Conservation (phyloP, 1,139 yeast genomes). For the Saccharomyces pastorianus region DNA sequence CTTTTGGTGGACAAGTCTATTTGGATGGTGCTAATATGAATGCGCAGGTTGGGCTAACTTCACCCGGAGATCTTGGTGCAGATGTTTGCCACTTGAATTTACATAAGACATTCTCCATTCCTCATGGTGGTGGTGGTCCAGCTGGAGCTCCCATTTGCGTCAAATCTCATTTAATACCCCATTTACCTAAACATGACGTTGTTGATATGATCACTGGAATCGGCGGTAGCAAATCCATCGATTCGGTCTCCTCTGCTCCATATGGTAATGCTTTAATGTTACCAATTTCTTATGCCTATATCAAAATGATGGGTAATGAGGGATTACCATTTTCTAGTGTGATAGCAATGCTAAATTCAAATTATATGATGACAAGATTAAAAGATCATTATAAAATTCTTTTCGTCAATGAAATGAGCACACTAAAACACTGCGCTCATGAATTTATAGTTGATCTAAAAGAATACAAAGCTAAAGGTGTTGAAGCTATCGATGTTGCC, state of each 20-base stretch:
- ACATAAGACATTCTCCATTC: slow-evolving; percentile 95
- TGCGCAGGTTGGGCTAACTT: slow-evolving; percentile 94
- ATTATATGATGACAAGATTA: slow-evolving; percentile 81
- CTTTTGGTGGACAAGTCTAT: slow-evolving; percentile 88
- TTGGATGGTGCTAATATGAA: slow-evolving; percentile 99
- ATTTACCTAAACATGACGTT: slow-evolving; percentile 71
- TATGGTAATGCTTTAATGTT: slow-evolving; percentile 91
- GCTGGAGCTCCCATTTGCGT: slow-evolving; percentile 99
- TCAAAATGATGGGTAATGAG: slow-evolving; percentile 82
- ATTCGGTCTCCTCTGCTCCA: slow-evolving; percentile 86
- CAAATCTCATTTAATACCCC: slow-evolving; percentile 69
- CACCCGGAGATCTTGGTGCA: slow-evolving; percentile 98
- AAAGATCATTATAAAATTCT: slow-evolving; percentile 65
- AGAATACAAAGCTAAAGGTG: slow-evolving; percentile 69
- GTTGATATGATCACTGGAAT: slow-evolving; percentile 47
- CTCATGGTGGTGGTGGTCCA: slow-evolving; percentile 99
- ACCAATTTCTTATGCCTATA: slow-evolving; percentile 90
- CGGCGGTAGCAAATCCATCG: slow-evolving; percentile 44
- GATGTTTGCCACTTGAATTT: slow-evolving; percentile 95
- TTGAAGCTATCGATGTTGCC: slow-evolving; percentile 94
- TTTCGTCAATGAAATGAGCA: slow-evolving; percentile 55
- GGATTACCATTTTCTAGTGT: slow-evolving; percentile 81
- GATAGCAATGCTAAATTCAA: slow-evolving; percentile 88
- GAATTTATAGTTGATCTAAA: slow-evolving; percentile 90
- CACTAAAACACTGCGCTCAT: slow-evolving; percentile 82